Evolutionary conservation across 139 green algal species (phyloP), one percentile per base, ranked within the genome.

Genomic region (Tetradesmus lagerheimii): DNA sequence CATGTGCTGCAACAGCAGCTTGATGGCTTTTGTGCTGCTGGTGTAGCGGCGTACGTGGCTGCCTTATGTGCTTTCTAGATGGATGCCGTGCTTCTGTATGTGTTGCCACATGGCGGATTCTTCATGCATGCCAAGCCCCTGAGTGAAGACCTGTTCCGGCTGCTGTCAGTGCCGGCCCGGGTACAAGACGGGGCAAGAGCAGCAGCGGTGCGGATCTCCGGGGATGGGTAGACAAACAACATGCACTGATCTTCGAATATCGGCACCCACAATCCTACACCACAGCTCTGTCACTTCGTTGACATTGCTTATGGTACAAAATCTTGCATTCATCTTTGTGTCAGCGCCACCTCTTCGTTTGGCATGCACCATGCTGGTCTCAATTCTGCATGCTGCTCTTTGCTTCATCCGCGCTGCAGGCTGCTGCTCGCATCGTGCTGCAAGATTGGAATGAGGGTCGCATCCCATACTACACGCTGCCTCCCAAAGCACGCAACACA

Each of bases 381-480:
- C 4, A 50, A 4, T 50, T 50, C 43, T 50, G 43, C n/a, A n/a
- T n/a, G n/a, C 43, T 50, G 5, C 8, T 4, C 43, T 50, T 64
- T 71, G 23, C 66, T n/a, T 83, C 27, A 39, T 31, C 86, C 62
- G 31, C 25, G 0, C 0, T 85, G 35, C 66, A 92, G 74, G 94
- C 91, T 39, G 95, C 96, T 4, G 97, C 97, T 1, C 91, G 92
- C 34, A 93, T 97, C 38, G 92, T 99, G 37, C 93, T 99, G 20
- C 86, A 97, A 86, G 98, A 99, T 93, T 99, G 98, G 98, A 98
- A 98, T 90, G 94, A 95, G 67, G 98, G 98, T 39, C 93, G 92
- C 71, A 98, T 99, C 80, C 95, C 96, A 2, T 99, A 97, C 95
- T 99, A 95, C 95, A 99, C 96, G 14, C 62, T 94, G 35, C 97